These are phyloP conservation scores for Fusarium keratoplasticum DNA, from an alignment of 2,329 filamentous ascomycete genomes.

Conservation along the genomic window DNA sequence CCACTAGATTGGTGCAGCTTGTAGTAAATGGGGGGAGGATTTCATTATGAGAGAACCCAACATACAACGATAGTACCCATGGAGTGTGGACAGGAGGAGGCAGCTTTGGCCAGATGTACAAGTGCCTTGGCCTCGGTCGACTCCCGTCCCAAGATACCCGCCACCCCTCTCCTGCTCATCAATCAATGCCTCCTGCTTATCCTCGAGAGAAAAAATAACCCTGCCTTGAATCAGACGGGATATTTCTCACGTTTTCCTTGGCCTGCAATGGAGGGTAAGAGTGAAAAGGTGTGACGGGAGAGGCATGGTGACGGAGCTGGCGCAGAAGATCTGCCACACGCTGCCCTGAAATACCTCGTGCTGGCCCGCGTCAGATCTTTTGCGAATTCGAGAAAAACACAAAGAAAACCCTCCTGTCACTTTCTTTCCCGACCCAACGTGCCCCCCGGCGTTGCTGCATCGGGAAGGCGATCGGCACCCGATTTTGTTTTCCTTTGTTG, in stretches of 20 bases:
- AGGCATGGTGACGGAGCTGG: slow-evolving; percentile 10
- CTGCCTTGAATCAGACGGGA: slow-evolving; percentile 22
- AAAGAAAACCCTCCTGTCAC: slow-evolving; percentile 6
- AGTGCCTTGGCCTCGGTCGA: slow-evolving; percentile 31
- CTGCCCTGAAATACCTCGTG: slow-evolving; percentile 6
- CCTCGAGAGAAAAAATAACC: not conserved
- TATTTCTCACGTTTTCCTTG: slow-evolving; percentile 33
- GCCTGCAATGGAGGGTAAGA: slow-evolving; percentile 27
- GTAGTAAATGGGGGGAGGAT: not conserved
- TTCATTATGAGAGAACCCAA: not conserved
- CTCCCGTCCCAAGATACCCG: slow-evolving; percentile 25
- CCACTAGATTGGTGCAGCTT: slow-evolving; percentile 13
- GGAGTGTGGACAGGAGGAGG: not conserved
- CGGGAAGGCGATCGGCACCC: slow-evolving; percentile 20
- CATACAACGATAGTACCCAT: slow-evolving; percentile 5
- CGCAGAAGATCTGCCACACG: slow-evolving; percentile 22
- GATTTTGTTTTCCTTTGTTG: not conserved
- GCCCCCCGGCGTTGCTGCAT: slow-evolving; percentile 8
- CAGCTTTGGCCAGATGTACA: slow-evolving; percentile 18
- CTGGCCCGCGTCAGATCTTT: slow-evolving; percentile 7
- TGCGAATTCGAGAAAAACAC: not conserved
- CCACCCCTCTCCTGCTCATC: slow-evolving; percentile 27
- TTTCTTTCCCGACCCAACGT: slow-evolving; percentile 4
- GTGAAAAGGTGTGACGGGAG: slow-evolving; percentile 9
- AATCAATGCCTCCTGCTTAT: slow-evolving; percentile 12